Conservation (phyloP, 2,329 filamentous ascomycete genomes). For the Colletotrichum orbiculare region DNA sequence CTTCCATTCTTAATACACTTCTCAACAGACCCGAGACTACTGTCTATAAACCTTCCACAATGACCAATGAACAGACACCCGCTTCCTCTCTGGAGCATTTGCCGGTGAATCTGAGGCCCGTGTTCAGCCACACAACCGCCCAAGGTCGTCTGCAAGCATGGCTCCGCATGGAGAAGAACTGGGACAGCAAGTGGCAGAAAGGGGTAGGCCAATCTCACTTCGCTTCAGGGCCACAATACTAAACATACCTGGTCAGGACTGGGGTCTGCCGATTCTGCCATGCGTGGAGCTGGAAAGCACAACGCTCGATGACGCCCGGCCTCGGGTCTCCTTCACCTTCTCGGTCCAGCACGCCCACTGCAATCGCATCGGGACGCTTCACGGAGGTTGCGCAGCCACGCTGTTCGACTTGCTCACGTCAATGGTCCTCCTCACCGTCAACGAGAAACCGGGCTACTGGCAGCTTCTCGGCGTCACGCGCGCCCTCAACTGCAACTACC, state of each 20-base stretch:
- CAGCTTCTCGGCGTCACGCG: slow-evolving; percentile 71
- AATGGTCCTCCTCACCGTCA: slow-evolving; percentile 65
- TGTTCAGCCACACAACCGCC: not conserved
- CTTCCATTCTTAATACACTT: no score
- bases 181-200: no score
- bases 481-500: slow-evolving; percentile 74
- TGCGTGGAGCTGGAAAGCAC: slow-evolving; percentile 26
- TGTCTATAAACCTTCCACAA: not conserved
- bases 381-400: slow-evolving; percentile 73
- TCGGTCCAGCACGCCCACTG: slow-evolving; percentile 62
- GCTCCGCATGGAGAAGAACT: not conserved
- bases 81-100: not conserved
- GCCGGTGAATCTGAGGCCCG: not conserved
- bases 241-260: no score
- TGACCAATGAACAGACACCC: not conserved
- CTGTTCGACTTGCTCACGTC: slow-evolving; percentile 76
- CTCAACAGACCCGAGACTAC: no score
- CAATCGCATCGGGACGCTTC: slow-evolving; percentile 66
- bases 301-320: slow-evolving; percentile 47
- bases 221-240: no score
- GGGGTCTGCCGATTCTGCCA: no score
- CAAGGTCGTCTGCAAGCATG: not conserved
- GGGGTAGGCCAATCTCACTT: no score
- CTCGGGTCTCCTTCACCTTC: slow-evolving; percentile 58
- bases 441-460: slow-evolving; percentile 68